Percentiles rank a stretch among this genome's conserved stretches.
phyloP scores from a whole-genome alignment of 108 stramenopile genomes.

The Schizochytrium sp. region DNA sequence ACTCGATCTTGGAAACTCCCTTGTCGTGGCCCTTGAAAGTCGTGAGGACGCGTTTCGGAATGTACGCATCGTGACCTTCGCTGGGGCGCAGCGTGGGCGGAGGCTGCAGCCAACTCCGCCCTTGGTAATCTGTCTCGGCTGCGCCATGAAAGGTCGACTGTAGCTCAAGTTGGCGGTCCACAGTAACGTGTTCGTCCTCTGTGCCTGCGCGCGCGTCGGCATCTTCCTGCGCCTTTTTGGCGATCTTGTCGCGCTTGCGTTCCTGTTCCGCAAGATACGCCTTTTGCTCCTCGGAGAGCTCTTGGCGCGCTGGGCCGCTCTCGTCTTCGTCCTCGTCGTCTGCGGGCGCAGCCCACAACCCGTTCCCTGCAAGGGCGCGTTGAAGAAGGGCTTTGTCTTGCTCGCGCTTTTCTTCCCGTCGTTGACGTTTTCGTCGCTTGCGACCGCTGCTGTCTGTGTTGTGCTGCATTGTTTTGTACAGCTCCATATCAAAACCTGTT shows the following conservation, averaged over 20 bases:
- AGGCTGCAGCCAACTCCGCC: conserved; percentile 78
- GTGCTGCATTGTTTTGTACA: background rate
- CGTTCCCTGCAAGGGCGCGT: background rate
- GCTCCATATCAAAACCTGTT: background rate
- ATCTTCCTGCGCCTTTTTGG: background rate
- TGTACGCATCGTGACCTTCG: conserved; percentile 72
- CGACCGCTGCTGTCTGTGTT: too few species aligned
- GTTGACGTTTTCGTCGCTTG: background rate
- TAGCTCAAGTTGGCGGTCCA: conserved; percentile 17
- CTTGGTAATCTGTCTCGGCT: conserved; percentile 81
- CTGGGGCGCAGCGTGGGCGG: conserved; percentile 63
- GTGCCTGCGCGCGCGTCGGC: background rate
- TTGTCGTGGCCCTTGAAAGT: conserved; percentile 79
- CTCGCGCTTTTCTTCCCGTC: background rate
- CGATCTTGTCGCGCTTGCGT: background rate
- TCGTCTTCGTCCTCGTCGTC: background rate
- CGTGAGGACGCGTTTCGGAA: conserved; percentile 87
- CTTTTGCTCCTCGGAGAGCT: background rate
- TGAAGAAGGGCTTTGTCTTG: background rate
- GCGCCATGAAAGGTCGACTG: conserved; percentile 73
- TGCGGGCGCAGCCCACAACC: background rate
- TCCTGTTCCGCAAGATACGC: background rate
- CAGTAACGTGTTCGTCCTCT: background rate
- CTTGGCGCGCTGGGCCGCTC: background rate
- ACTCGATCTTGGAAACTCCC: conserved; percentile 89